Evolutionary conservation across 495 filamentous ascomycete genomes (phyloP).

Genomic region (Neurospora sp.): DNA sequence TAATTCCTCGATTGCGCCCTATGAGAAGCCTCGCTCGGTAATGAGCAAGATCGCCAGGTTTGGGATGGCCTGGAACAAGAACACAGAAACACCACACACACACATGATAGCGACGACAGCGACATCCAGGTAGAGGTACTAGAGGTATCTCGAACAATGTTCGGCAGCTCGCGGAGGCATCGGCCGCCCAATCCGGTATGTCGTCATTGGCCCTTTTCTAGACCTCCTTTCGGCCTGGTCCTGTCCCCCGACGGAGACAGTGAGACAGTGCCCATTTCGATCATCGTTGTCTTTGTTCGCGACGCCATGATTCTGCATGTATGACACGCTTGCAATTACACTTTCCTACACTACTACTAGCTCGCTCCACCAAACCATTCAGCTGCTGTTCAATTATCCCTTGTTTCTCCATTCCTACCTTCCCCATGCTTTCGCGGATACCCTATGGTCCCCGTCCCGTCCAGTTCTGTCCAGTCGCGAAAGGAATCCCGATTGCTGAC

Average conservation of each 20-base stretch:
- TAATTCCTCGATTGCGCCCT: background rate
- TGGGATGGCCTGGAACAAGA: background rate
- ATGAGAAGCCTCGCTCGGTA: background rate
- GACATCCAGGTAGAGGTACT: background rate
- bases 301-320: background rate
- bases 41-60: background rate
- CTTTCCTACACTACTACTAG: background rate
- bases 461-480: background rate
- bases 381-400: constrained; percentile 4
- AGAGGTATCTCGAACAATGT: constrained; percentile 26
- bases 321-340: background rate
- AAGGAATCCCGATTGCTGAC: constrained; percentile 6
- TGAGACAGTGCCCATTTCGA: background rate
- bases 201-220: constrained; percentile 19
- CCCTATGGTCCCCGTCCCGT: background rate
- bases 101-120: background rate
- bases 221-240: background rate
- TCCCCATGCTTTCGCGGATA: background rate
- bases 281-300: background rate
- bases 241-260: background rate
- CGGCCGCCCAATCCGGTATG: constrained; percentile 37
- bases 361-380: background rate
- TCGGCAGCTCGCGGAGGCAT: constrained; percentile 33
- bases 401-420: background rate
- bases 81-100: background rate